Conservation (phyloP, 257 asterid species). For the Jaltomata sinuosa region DNA sequence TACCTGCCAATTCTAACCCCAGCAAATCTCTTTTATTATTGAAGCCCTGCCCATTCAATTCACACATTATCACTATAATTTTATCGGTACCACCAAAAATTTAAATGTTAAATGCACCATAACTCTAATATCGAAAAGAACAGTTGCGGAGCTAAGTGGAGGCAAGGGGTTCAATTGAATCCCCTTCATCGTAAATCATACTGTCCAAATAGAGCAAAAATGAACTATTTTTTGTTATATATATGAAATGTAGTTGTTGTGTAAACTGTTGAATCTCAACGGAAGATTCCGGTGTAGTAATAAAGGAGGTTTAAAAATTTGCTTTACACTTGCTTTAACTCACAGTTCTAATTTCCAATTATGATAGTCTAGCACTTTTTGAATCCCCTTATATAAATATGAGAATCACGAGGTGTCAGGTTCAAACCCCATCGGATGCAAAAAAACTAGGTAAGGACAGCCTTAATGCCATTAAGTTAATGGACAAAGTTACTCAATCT, state of each 20-base stretch:
- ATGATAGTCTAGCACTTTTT: not conserved
- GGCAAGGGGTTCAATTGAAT: not conserved
- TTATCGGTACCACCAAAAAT: not conserved
- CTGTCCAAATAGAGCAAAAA: not conserved
- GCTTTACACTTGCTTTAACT: not conserved
- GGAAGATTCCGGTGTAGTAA: not conserved
- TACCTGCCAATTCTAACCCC: conserved; percentile 32
- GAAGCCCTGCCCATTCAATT: conserved; percentile 29
- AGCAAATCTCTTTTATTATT: conserved; percentile 26
- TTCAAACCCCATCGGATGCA: not conserved
- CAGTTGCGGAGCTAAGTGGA: not conserved
- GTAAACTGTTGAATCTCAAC: not conserved
- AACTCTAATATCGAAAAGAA: not conserved
- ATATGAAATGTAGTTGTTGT: not conserved
- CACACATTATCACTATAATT: not conserved
- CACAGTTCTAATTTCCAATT: not conserved
- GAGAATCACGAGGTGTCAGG: not conserved
- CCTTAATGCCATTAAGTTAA: too few species aligned
- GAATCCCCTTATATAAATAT: not conserved
- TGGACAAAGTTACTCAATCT: not conserved
- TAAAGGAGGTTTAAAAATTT: not conserved
- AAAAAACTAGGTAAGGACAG: not conserved
- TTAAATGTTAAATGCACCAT: not conserved
- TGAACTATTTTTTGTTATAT: not conserved
- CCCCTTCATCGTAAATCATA: not conserved